phyloP scores from a whole-genome alignment of 192 early-diverging fungal genomes.

The Thamnidium elegans region DNA sequence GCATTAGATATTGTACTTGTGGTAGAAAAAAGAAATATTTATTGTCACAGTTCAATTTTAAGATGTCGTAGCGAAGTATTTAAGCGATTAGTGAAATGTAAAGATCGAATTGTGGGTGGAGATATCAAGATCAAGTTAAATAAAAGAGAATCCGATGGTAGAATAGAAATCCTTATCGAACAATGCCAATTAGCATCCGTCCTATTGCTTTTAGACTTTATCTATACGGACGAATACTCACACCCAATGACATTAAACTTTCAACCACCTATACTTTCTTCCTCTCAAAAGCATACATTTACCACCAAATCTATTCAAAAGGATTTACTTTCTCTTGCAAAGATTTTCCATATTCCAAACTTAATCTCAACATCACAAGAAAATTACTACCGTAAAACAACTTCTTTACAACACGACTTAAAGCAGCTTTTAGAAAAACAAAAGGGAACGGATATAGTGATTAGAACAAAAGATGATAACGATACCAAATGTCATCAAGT shows the following conservation, averaged over 20 bases:
- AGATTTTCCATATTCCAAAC: slow-evolving; percentile 35
- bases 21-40: slow-evolving; percentile 34
- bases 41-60: slow-evolving; percentile 50
- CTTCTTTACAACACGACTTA: slow-evolving; percentile 33
- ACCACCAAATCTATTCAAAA: slow-evolving; percentile 27
- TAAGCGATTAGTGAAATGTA: slow-evolving; percentile 22
- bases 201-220: slow-evolving; percentile 47
- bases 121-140: background rate
- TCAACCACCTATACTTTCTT: slow-evolving; percentile 4
- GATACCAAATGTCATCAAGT: slow-evolving; percentile 43
- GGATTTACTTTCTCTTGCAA: slow-evolving; percentile 35
- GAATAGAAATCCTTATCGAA: slow-evolving; percentile 16
- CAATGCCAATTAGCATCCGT: slow-evolving; percentile 34
- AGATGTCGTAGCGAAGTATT: slow-evolving; percentile 42
- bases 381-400: slow-evolving; percentile 33
- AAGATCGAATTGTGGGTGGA: background rate
- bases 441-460: background rate
- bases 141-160: background rate
- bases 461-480: slow-evolving; percentile 3
- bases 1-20: slow-evolving; percentile 46
- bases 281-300: background rate
- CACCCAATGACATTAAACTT: slow-evolving; percentile 41
- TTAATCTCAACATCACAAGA: slow-evolving; percentile 38
- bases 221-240: slow-evolving; percentile 50
- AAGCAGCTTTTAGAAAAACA: slow-evolving; percentile 3